Percentiles rank a stretch among this genome's conserved stretches.
Conservation (phyloP, 2,329 filamentous ascomycete genomes). For the Arthrobotrys entomopaga region DNA sequence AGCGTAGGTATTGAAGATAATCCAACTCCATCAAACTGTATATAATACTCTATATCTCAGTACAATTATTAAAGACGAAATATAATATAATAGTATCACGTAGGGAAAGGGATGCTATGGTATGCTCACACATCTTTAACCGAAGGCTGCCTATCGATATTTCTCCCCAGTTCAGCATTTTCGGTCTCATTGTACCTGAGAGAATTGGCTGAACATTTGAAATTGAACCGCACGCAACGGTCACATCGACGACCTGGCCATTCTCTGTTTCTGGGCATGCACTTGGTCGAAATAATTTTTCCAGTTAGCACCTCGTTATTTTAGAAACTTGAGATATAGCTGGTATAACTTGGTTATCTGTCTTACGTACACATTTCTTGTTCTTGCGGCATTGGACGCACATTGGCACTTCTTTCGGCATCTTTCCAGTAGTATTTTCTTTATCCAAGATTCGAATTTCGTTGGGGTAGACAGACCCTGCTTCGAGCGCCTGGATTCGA, state of each 20-base stretch:
- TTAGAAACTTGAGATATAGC: background rate
- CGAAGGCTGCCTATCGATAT: background rate
- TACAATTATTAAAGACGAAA: too few species aligned
- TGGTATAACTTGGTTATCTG: too few species aligned
- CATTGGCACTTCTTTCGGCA: conserved; percentile 13
- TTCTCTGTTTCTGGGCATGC: conserved; percentile 1
- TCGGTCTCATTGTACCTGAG: background rate
- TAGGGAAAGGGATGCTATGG: background rate
- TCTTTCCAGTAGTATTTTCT: background rate
- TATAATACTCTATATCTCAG: background rate
- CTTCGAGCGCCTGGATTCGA: too few species aligned
- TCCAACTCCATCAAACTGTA: conserved; percentile 14
- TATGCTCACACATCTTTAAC: conserved; percentile 7
- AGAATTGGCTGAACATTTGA: conserved; percentile 8
- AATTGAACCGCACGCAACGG: conserved; percentile 4
- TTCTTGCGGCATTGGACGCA: conserved; percentile 14
- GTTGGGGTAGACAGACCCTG: too few species aligned
- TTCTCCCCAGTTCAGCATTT: background rate
- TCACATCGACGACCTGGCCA: conserved; percentile 16
- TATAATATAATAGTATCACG: too few species aligned
- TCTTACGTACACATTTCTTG: conserved; percentile 9
- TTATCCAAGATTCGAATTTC: too few species aligned
- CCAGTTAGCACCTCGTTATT: background rate
- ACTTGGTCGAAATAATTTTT: background rate
- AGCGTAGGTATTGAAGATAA: conserved; percentile 5